Evolutionary conservation across 1,139 yeast genomes (phyloP).

Genomic region (Protomyces inundatus): DNA sequence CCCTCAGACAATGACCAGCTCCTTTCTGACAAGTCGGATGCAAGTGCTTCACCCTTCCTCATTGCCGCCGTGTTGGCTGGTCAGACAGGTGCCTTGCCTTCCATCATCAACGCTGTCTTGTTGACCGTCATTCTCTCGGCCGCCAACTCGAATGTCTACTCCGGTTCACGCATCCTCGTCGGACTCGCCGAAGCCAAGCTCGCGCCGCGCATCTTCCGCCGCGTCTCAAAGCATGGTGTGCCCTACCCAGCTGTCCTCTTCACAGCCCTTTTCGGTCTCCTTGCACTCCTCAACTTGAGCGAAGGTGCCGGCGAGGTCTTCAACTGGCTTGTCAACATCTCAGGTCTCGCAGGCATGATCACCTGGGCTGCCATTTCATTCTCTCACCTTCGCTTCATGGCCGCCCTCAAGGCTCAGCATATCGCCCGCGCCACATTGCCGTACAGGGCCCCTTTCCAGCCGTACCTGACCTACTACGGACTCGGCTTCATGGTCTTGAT

Average conservation of each 20-base stretch:
- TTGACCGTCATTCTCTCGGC: slow-evolving; percentile 64
- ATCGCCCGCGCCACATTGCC: slow-evolving; percentile 28
- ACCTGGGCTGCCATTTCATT: slow-evolving; percentile 51
- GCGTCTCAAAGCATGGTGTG: slow-evolving; percentile 52
- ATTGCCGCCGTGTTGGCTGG: slow-evolving; percentile 67
- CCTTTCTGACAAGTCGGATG: slow-evolving; percentile 39
- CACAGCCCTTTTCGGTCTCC: slow-evolving; percentile 44
- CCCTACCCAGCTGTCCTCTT: slow-evolving; percentile 51
- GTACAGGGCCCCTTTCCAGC: slow-evolving; percentile 52
- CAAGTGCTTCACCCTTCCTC: slow-evolving; percentile 67
- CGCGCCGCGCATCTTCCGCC: slow-evolving; percentile 56
- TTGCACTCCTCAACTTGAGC: slow-evolving; percentile 65
- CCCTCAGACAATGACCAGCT: slow-evolving; percentile 63
- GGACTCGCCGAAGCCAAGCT: slow-evolving; percentile 56
- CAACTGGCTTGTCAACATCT: slow-evolving; percentile 75
- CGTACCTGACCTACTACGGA: slow-evolving; percentile 48
- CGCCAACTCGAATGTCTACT: slow-evolving; percentile 69
- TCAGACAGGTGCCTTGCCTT: slow-evolving; percentile 56
- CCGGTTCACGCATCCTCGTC: slow-evolving; percentile 57
- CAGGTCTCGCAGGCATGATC: slow-evolving; percentile 54
- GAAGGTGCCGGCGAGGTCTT: slow-evolving; percentile 65
- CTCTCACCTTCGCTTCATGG: slow-evolving; percentile 38
- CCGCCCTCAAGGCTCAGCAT: slow-evolving; percentile 30
- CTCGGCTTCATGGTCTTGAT: slow-evolving; percentile 51
- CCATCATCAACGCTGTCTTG: slow-evolving; percentile 69